These are phyloP conservation scores for Candida pseudofarinosa DNA, from an alignment of 805 yeast species.

Conservation along the genomic window DNA sequence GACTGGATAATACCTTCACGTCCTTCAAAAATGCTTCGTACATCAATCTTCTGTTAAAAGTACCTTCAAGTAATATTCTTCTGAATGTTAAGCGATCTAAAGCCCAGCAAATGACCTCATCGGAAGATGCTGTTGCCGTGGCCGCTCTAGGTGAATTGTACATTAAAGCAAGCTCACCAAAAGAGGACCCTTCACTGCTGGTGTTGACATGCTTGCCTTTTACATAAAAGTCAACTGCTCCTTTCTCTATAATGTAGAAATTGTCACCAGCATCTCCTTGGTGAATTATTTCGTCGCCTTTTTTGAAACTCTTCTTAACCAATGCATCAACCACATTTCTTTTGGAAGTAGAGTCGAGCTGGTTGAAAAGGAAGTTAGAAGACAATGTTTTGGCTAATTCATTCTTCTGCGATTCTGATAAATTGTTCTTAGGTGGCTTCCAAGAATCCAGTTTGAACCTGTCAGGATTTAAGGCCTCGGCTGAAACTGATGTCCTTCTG, in stretches of 20 bases:
- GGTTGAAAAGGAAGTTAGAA: conserved; percentile 80
- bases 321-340: conserved; percentile 80
- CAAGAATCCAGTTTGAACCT: conserved; percentile 62
- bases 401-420: conserved; percentile 57
- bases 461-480: conserved; percentile 80
- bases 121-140: conserved; percentile 75
- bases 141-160: conserved; percentile 98
- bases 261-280: conserved; percentile 96
- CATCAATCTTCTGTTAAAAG: conserved; percentile 84
- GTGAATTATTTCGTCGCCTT: conserved; percentile 64
- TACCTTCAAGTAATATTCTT: conserved; percentile 83
- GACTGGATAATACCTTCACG: conserved; percentile 72
- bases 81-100: conserved; percentile 91
- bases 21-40: conserved; percentile 85
- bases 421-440: conserved; percentile 67
- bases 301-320: conserved; percentile 59
- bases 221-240: conserved; percentile 76
- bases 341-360: conserved; percentile 73
- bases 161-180: conserved; percentile 97
- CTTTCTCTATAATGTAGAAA: conserved; percentile 82
- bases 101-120: conserved; percentile 67
- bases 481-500: conserved; percentile 87
- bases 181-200: conserved; percentile 82
- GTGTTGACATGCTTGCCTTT: conserved; percentile 67
- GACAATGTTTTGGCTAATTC: conserved; percentile 70